Evolutionary conservation across 1,284 basidiomycete genomes (phyloP).

Genomic region (Ceratobasidium sp.): DNA sequence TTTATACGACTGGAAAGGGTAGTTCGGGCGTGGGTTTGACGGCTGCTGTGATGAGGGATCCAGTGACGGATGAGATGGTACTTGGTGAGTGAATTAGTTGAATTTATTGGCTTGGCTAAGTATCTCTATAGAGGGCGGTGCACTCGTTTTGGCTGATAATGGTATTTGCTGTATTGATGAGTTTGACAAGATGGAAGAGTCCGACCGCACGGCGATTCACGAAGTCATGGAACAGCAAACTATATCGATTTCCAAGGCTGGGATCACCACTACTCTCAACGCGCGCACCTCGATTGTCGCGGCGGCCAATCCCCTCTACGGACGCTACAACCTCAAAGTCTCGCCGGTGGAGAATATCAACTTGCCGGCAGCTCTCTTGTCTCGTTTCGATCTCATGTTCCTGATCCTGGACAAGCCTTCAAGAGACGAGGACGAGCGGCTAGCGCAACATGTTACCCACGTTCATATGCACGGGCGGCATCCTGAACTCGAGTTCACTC

Average conservation of each 20-base stretch:
- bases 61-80: conserved; percentile 99
- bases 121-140: conserved; percentile 88
- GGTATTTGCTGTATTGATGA: conserved; percentile 99
- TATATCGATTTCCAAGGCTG: conserved; percentile 99
- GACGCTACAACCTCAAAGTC: conserved; percentile 96
- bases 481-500: conserved; percentile 83
- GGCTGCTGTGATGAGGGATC: conserved; percentile 98
- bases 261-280: conserved; percentile 98
- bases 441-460: conserved; percentile 97
- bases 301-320: conserved; percentile 97
- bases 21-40: conserved; percentile 98
- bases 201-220: conserved; percentile 97
- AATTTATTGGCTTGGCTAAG: conserved; percentile 34
- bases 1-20: conserved; percentile 98
- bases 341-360: conserved; percentile 99
- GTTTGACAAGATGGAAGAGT: conserved; percentile 99
- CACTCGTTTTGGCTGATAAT: conserved; percentile 97
- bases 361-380: conserved; percentile 94
- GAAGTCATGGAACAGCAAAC: conserved; percentile 99
- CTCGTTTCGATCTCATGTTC: conserved; percentile 97
- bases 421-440: conserved; percentile 93
- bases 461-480: conserved; percentile 97
- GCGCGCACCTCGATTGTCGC: conserved; percentile 99
- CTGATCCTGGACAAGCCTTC: conserved; percentile 96
- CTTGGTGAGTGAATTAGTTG: conserved; percentile 72